Percentiles rank a stretch among this genome's conserved stretches.
phyloP scores from a whole-genome alignment of 306 rosid species.

The Glycine soja region DNA sequence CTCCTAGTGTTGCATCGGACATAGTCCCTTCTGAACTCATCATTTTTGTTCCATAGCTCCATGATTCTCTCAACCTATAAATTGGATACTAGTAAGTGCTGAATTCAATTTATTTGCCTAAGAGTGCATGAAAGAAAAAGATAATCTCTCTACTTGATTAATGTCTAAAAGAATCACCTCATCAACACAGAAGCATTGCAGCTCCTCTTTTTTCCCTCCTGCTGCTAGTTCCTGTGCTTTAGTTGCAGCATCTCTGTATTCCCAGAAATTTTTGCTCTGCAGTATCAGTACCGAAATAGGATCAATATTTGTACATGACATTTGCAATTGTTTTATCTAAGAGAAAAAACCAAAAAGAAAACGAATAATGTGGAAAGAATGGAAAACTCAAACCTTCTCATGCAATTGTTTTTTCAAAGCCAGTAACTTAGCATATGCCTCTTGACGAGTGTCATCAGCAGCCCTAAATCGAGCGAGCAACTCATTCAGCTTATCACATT shows the following conservation, averaged over 20 bases:
- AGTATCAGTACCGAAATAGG: slow-evolving; percentile 32
- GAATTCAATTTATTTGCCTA: slow-evolving; percentile 33
- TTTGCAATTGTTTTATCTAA: slow-evolving; percentile 1
- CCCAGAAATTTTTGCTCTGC: slow-evolving; percentile 76
- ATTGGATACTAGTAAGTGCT: slow-evolving; percentile 41
- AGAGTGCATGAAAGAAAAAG: slow-evolving; percentile 29
- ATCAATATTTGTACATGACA: slow-evolving; percentile 42
- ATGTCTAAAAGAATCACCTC: slow-evolving; percentile 60
- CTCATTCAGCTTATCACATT: slow-evolving; percentile 53
- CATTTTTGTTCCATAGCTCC: slow-evolving; percentile 71
- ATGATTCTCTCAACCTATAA: slow-evolving; percentile 68
- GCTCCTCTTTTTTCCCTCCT: slow-evolving; percentile 63
- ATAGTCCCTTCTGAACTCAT: slow-evolving; percentile 77
- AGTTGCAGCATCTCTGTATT: slow-evolving; percentile 60
- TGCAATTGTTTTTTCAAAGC: slow-evolving; percentile 64
- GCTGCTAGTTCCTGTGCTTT: slow-evolving; percentile 59
- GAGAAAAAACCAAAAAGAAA: neutral
- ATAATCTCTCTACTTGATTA: slow-evolving; percentile 21
- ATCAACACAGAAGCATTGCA: slow-evolving; percentile 66
- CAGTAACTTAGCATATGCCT: slow-evolving; percentile 68
- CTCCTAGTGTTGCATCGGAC: slow-evolving; percentile 78
- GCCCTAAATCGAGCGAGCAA: slow-evolving; percentile 57
- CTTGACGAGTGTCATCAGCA: slow-evolving; percentile 82
- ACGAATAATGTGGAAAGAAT: slow-evolving; percentile 13
- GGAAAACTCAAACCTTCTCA: slow-evolving; percentile 64